Base-by-base conservation (phyloP, 208 protist genomes). In the Borovskyia barvae region DNA sequence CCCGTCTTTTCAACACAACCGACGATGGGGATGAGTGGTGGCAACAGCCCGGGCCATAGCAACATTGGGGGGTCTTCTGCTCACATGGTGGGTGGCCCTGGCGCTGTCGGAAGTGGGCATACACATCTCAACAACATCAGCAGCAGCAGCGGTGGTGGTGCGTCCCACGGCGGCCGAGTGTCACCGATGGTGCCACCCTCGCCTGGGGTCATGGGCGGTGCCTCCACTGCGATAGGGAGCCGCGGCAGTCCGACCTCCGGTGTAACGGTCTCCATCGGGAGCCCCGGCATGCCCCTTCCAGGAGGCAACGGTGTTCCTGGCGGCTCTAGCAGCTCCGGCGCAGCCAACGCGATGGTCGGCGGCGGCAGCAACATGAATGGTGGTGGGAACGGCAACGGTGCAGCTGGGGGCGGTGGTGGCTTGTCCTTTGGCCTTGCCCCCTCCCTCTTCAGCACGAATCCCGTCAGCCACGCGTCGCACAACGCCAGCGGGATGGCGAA, bases 1-100 rank as follows among this genome's bases (percentile, higher is more conserved):
- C 72, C 66, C 12, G 66, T 74, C 59, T 74, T 78, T 41, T 77
- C 70, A 48, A 77, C 70, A 0, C 70, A 77, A 52, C 70, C 70
- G 12, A 70, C 70, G 52, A 19, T 66, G 46, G 30, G 29, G 30
- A 32, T 48, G 45, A n/a, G 20, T 2, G 30, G 35, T 45, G 48
- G 40, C 52, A 42, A 39, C 33, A 24, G 40, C 28, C 24, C 32
- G n/a, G 25, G 37, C 48, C 33, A n/a, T 29, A 22, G 14, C 47
- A 46, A 3, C 39, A 29, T 26, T n/a, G 6, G 7, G 12, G 28
- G n/a, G n/a, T n/a, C n/a, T n/a, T n/a, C n/a, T n/a, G n/a, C 25
- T 7, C 19, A n/a, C 6, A 37, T 4, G 15, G 20, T 25, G 4
- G n/a, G 22, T 7, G 20, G 5, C 14, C 12, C 24, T 0, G 49